phyloP scores from a whole-genome alignment of 2,329 filamentous ascomycete species.

The Colletotrichum endophyticum region DNA sequence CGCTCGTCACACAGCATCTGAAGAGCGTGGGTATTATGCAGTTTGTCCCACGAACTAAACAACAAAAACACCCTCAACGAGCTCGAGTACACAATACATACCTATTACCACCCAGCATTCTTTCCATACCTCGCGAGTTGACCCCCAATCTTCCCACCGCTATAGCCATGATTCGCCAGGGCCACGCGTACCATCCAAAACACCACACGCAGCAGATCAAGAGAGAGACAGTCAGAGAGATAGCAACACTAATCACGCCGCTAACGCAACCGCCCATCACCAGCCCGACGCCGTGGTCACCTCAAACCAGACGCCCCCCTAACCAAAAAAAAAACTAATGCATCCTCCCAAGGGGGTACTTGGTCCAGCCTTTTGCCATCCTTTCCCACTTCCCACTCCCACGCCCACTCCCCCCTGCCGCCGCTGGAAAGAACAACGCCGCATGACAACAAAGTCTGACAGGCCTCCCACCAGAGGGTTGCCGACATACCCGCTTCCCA shows the following conservation, averaged over 20 bases:
- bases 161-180: neutral
- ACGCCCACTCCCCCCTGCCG: neutral
- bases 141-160: neutral
- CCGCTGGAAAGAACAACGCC: neutral
- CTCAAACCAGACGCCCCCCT: neutral
- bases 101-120: neutral
- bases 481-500: constrained; percentile 16
- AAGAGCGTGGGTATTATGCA: neutral
- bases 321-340: neutral
- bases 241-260: neutral
- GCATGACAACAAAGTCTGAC: constrained; percentile 3
- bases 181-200: neutral
- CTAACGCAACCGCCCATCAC: neutral
- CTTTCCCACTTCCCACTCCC: neutral
- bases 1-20: neutral
- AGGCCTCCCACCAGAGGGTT: neutral
- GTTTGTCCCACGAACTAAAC: neutral
- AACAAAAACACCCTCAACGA: neutral
- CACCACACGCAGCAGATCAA: neutral
- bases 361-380: neutral
- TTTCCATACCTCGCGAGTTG: neutral
- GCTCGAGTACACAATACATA: neutral
- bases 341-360: neutral
- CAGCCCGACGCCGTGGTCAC: neutral
- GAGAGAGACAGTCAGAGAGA: neutral